Base-by-base conservation (phyloP, 768 basidiomycete species). In the Astraeus odoratus region DNA sequence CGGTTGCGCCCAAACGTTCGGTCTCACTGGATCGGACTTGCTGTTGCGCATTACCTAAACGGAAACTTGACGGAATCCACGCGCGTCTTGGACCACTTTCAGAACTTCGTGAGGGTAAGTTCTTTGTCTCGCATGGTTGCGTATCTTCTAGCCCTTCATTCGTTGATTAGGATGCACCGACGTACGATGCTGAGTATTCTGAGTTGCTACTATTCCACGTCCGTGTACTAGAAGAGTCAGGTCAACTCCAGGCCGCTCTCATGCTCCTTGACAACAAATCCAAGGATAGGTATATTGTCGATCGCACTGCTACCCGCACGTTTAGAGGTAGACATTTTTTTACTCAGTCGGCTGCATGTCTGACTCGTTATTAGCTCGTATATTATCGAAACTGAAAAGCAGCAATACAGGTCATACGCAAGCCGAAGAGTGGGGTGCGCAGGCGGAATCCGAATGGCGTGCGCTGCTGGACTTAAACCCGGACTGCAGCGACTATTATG, bases 1-100 rank as follows among this genome's bases (percentile, higher is more conserved):
- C 77, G 73, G 46, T 62, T 91, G 12, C 81, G 93, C 12, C 93
- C 95, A 0, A 80, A 81, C 44, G 67, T 86, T 15, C 86, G 94
- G 7, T 77, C 85, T 46, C 86, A 93, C 61, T 99, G 96, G 96
- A 67, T 92, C 43, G 88, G 78, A 2, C 72, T 93, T 38, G 91
- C 91, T 12, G 77, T 98, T 22, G 92, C 94, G 3, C 83, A 90
- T 63, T 85, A 91, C 57, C 73, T 98, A 13, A 86, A 81, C 47
- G 84, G 85, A 5, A 83, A 93, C 50, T 62, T 78, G 3, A 55
- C 62, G 9, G 84, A 88, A 54, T 83, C 92, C 2, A 77, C 76
- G 56, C 77, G 77, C 23, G 77, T 88, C 1, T 63, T 95, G 23
- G 80, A 87, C 45, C 76, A 81, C 37, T 88, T 91, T 57, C 75